These are phyloP conservation scores for Penium margaritaceum DNA, from an alignment of 139 green algal genomes.

Conservation along the genomic window DNA sequence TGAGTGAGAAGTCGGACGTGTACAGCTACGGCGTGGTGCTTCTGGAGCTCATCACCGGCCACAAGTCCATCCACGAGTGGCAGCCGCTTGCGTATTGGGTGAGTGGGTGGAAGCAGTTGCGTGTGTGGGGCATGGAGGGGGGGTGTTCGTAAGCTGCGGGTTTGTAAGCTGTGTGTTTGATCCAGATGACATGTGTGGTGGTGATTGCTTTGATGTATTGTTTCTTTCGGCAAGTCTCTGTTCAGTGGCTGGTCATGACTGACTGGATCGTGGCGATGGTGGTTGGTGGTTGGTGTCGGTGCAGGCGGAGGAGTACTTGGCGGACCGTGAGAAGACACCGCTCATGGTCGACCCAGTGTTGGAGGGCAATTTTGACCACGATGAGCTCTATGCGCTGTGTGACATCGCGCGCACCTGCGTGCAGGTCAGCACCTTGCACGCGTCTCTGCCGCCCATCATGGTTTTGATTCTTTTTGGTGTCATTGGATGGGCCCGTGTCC, in stretches of 20 bases:
- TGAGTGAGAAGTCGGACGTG: slow-evolving; percentile 45
- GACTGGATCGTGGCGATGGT: too few species aligned
- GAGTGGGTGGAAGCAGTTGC: neutral
- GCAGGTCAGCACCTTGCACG: neutral
- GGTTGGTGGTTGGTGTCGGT: neutral
- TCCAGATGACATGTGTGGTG: neutral
- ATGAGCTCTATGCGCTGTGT: slow-evolving; percentile 32
- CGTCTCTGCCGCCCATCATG: too few species aligned
- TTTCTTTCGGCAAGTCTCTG: neutral
- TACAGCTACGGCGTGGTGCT: slow-evolving; percentile 52
- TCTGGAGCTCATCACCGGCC: slow-evolving; percentile 56
- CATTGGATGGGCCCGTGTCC: too few species aligned
- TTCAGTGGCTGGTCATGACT: too few species aligned
- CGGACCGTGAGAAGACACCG: slow-evolving; percentile 35
- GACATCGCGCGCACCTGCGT: slow-evolving; percentile 33
- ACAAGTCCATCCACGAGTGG: slow-evolving; percentile 62
- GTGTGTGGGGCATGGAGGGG: neutral
- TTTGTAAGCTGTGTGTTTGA: neutral
- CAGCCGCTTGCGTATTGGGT: slow-evolving; percentile 54
- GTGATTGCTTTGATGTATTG: neutral
- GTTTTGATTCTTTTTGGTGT: too few species aligned
- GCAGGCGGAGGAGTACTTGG: slow-evolving; percentile 35
- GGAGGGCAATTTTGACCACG: slow-evolving; percentile 27
- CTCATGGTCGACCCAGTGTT: slow-evolving; percentile 31
- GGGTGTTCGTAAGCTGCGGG: neutral